These are phyloP conservation scores for Drechslera avenae DNA, from an alignment of 2,329 filamentous ascomycete species.

Conservation along the genomic window DNA sequence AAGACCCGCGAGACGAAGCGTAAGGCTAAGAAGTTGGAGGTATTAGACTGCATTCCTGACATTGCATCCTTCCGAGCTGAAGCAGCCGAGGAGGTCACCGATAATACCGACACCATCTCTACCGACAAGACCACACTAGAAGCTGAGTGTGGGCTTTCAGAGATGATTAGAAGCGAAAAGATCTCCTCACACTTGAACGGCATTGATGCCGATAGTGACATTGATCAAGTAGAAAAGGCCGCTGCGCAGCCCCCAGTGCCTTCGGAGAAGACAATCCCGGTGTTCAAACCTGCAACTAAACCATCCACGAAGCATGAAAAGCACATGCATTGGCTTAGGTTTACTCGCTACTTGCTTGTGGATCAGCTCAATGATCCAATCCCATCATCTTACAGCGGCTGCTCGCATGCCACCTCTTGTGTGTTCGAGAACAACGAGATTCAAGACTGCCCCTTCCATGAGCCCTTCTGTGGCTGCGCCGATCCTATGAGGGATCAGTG, in stretches of 20 bases:
- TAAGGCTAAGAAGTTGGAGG: constrained; percentile 27
- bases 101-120: background rate
- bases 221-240: background rate
- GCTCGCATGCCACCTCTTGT: constrained; percentile 18
- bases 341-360: constrained; percentile 14
- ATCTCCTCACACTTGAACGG: too few relatives aligned
- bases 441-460: constrained; percentile 31
- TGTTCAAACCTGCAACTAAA: background rate
- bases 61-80: background rate
- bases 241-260: background rate
- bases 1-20: constrained; percentile 22
- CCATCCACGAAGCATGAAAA: constrained; percentile 17
- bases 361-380: constrained; percentile 24
- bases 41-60: background rate
- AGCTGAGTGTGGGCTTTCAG: too few relatives aligned
- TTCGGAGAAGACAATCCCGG: background rate
- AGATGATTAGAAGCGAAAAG: too few relatives aligned
- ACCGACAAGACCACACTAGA: too few relatives aligned
- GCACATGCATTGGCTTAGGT: constrained; percentile 29
- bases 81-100: background rate
- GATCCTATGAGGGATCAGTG: constrained; percentile 28
- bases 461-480: constrained; percentile 21
- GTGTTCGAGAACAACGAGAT: constrained; percentile 18
- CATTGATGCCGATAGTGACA: background rate
- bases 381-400: constrained; percentile 2